Conservation (phyloP, 2,329 filamentous ascomycete species). For the Xylaria sp. region DNA sequence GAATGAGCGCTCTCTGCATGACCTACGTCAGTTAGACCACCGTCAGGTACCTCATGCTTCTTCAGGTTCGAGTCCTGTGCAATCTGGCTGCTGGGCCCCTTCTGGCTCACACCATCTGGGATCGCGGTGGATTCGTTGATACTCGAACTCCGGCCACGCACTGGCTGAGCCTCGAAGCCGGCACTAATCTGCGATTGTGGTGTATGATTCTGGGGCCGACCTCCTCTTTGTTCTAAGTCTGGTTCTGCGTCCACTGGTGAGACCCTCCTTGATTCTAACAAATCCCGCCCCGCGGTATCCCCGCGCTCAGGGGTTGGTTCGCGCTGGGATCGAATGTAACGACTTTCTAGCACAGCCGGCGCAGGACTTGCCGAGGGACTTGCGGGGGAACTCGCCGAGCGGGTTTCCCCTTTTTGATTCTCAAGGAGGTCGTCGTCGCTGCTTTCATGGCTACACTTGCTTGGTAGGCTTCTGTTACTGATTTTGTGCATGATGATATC, state of each 20-base stretch:
- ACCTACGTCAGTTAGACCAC: not conserved
- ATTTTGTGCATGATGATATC: constrained; percentile 42
- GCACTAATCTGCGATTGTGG: not conserved
- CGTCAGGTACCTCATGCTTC: not conserved
- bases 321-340: constrained; percentile 28
- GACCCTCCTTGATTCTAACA: constrained; percentile 43
- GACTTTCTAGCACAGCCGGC: constrained; percentile 30
- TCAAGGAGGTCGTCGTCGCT: constrained; percentile 35
- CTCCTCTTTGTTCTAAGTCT: constrained; percentile 20
- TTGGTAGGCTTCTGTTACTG: constrained; percentile 42
- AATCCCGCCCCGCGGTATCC: constrained; percentile 46
- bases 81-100: not conserved
- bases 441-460: constrained; percentile 40
- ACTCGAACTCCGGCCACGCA: not conserved
- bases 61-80: not conserved
- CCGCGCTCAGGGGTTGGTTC: constrained; percentile 42
- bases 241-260: constrained; percentile 28
- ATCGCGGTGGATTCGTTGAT: constrained; percentile 26
- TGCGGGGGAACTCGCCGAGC: constrained; percentile 9
- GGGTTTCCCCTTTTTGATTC: constrained; percentile 23
- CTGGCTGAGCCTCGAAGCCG: not conserved
- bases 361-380: constrained; percentile 11
- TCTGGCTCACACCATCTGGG: constrained; percentile 16
- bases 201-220: constrained; percentile 25
- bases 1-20: not conserved